phyloP scores from a whole-genome alignment of 495 filamentous ascomycete species.

The Niebla homalea region DNA sequence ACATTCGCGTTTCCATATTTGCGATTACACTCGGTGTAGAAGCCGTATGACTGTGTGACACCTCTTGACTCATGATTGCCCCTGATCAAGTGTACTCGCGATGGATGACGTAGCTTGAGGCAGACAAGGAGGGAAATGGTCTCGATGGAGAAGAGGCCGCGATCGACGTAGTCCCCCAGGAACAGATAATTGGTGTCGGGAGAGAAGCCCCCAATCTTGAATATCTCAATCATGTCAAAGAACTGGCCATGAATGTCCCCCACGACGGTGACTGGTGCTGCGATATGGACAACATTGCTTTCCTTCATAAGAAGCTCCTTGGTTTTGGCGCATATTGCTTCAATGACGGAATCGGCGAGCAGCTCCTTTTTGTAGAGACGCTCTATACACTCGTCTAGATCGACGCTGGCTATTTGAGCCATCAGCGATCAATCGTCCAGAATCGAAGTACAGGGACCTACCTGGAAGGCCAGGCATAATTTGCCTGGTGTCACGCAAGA shows the following conservation, averaged over 20 bases:
- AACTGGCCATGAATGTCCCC: slow-evolving; percentile 99
- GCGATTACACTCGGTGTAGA: slow-evolving; percentile 94
- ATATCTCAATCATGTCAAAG: slow-evolving; percentile 97
- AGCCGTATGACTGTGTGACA: slow-evolving; percentile 96
- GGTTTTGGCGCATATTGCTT: slow-evolving; percentile 97
- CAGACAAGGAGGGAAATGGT: slow-evolving; percentile 94
- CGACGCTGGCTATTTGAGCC: slow-evolving; percentile 62
- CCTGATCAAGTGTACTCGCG: slow-evolving; percentile 82
- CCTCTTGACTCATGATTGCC: slow-evolving; percentile 96
- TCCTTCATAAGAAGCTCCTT: slow-evolving; percentile 99
- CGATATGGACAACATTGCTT: slow-evolving; percentile 97
- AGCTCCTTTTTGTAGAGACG: slow-evolving; percentile 93
- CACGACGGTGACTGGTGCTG: slow-evolving; percentile 92
- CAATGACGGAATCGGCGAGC: slow-evolving; percentile 91
- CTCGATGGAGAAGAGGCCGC: slow-evolving; percentile 91
- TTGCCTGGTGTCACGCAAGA: slow-evolving; percentile 18
- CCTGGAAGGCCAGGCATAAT: slow-evolving; percentile 81
- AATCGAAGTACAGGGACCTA: slow-evolving; percentile 29
- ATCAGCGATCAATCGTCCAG: background rate
- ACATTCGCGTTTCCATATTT: slow-evolving; percentile 98
- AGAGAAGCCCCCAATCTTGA: slow-evolving; percentile 91
- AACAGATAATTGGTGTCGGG: slow-evolving; percentile 98
- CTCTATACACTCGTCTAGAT: slow-evolving; percentile 95
- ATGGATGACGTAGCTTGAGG: slow-evolving; percentile 84
- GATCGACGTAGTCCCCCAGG: slow-evolving; percentile 94